Conservation (phyloP, 257 asterid species). For the Coffea canephora region DNA sequence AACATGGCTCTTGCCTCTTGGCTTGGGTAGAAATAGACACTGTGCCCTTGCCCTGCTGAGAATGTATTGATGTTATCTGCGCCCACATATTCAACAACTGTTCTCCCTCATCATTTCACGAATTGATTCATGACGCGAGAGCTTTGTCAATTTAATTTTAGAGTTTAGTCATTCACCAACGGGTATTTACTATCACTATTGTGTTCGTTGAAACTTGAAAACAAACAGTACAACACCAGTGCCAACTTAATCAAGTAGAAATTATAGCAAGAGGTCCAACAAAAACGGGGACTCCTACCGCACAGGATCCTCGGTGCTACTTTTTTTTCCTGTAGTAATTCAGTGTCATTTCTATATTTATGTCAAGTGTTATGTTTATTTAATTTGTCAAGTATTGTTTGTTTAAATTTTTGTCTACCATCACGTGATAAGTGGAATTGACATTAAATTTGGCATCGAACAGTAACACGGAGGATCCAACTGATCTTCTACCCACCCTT, state of each 20-base stretch:
- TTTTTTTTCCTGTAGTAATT: too few relatives aligned
- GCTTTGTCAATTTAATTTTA: neutral
- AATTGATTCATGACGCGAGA: too few relatives aligned
- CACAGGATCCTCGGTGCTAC: too few relatives aligned
- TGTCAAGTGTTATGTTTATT: too few relatives aligned
- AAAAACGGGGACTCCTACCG: too few relatives aligned
- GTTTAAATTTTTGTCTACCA: too few relatives aligned
- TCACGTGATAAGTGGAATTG: too few relatives aligned
- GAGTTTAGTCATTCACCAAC: neutral
- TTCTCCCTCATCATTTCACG: neutral
- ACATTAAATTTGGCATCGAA: too few relatives aligned
- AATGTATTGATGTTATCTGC: neutral
- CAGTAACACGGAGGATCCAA: too few relatives aligned
- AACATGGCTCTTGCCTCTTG: neutral
- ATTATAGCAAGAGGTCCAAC: neutral
- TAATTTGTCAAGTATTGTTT: too few relatives aligned
- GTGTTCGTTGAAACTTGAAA: neutral
- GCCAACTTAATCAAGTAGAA: neutral
- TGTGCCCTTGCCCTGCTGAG: neutral
- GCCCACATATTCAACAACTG: neutral
- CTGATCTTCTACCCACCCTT: neutral
- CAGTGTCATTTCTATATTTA: too few relatives aligned
- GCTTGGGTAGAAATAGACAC: neutral
- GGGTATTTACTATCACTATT: neutral
- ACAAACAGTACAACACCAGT: too few relatives aligned